Conservation (phyloP, 306 rosid species). For the Rosa chinensis region DNA sequence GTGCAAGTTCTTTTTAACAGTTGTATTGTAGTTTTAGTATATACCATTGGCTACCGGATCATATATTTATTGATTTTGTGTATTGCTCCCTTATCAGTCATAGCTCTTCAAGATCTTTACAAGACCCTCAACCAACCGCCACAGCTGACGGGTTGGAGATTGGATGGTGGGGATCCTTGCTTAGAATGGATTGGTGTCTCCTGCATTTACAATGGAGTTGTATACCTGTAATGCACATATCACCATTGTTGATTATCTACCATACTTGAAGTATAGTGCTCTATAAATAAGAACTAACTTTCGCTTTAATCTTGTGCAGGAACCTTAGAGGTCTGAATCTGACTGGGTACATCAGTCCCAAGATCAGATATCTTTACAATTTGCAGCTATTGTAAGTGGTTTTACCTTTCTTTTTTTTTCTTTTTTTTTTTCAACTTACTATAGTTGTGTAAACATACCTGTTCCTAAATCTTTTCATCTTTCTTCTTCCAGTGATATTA, state of each 20-base stretch:
- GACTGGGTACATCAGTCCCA: conserved; percentile 47
- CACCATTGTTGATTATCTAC: conserved; percentile 1
- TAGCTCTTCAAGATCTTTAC: conserved; percentile 66
- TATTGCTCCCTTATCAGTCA: conserved; percentile 36
- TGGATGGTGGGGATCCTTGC: conserved; percentile 76
- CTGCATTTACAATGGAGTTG: conserved; percentile 28
- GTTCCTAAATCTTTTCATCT: conserved; percentile 21
- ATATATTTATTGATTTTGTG: background rate
- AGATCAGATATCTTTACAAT: no score
- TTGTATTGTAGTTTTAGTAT: background rate
- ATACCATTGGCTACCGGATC: background rate
- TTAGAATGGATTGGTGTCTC: conserved; percentile 78
- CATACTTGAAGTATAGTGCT: conserved; percentile 13
- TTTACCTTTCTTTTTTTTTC: no score
- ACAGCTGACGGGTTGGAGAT: conserved; percentile 67
- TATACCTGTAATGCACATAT: conserved; percentile 60
- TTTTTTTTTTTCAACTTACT: no score
- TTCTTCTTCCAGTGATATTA: conserved; percentile 64
- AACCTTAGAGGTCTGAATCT: conserved; percentile 74
- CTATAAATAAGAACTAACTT: conserved; percentile 10
- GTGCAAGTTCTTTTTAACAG: background rate
- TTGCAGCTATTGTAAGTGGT: no score
- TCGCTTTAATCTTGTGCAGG: conserved; percentile 39
- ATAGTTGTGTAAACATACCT: background rate
- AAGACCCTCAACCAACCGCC: conserved; percentile 54